Conservation (phyloP, 2,329 filamentous ascomycete species). For the Thelonectria discophora region DNA sequence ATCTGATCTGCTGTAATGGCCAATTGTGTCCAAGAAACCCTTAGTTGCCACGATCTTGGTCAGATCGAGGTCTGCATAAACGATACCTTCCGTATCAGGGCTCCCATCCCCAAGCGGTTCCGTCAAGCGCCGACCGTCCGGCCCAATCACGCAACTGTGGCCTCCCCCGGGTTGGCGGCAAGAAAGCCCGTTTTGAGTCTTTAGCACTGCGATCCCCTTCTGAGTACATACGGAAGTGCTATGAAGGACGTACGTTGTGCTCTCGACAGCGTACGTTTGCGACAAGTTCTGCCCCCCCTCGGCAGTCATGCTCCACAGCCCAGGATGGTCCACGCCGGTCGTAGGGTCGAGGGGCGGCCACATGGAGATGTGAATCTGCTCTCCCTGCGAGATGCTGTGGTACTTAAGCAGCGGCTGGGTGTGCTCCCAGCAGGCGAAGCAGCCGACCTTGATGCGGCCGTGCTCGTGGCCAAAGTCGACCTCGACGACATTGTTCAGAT, state of each 20-base stretch:
- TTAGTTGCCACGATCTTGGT: conserved; percentile 50
- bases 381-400: conserved; percentile 53
- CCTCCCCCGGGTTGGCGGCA: conserved; percentile 37
- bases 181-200: conserved; percentile 48
- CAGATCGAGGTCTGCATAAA: conserved; percentile 61
- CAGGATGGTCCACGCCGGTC: conserved; percentile 30
- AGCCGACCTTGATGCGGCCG: conserved; percentile 50
- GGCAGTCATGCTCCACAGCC: conserved; percentile 44
- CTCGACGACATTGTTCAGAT: conserved; percentile 52
- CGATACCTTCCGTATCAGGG: conserved; percentile 52
- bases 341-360: conserved; percentile 52
- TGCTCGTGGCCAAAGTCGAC: conserved; percentile 46
- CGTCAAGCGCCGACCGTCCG: conserved; percentile 36
- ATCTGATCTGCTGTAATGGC: conserved; percentile 49
- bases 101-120: conserved; percentile 22
- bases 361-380: conserved; percentile 57
- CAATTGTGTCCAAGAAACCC: conserved; percentile 51
- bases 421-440: conserved; percentile 61
- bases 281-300: conserved; percentile 55
- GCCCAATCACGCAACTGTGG: conserved; percentile 35
- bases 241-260: conserved; percentile 60
- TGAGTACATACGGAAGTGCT: conserved; percentile 48
- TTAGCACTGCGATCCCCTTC: conserved; percentile 52
- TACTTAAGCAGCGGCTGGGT: conserved; percentile 60
- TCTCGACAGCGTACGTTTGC: conserved; percentile 66